Evolutionary conservation across 371 early-diverging fungal genomes (phyloP), one percentile per base, ranked within the genome.

Genomic region (Rhizopus microsporus): DNA sequence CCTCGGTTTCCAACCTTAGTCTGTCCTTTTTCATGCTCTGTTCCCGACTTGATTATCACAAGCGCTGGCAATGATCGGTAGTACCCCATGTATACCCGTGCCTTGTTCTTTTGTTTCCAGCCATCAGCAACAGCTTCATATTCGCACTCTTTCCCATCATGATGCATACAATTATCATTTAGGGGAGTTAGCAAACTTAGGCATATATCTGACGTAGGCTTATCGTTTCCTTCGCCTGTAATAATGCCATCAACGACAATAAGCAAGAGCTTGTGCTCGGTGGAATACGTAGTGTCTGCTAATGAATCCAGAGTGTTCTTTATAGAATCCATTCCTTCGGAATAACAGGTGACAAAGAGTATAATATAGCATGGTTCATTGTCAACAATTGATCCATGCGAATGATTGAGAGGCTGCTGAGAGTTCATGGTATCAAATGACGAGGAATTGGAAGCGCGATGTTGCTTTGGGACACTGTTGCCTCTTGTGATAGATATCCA

Each of bases 1-100:
- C 99, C 99, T 49, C 99, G 83, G 72, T 99, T 97, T 16, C 97
- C 97, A 0, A 94, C 89, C 67, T 92, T 91, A n/a, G 81, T 67
- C 63, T 80, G 66, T 60, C 77, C 68, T 7, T 73, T 67, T 29
- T 54, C 43, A 56, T 96, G 95, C 16, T 81, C 83, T 0, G 91
- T 88, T 37, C 99, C 99, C 55, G 94, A 94, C 77, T 99, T 99
- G 54, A 89, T 92, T 17, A 99, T 88, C 3, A 92, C 80, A 42
- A 98, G 82, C 75, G 92, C 93, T 9, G 97, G 96, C 8, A 93
- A 80, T 54, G 86, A 87, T 46, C 75, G 68, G 57, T 93, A 99
- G 61, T 90, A 83, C 30, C 99, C 99, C 39, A 95, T 90, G 72
- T 97, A 93, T n/a, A 98, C 93, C 69, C 90, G 91, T 60, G 93